Base-by-base conservation (phyloP, 2,329 filamentous ascomycete genomes). In the Helicocarpus griseus region DNA sequence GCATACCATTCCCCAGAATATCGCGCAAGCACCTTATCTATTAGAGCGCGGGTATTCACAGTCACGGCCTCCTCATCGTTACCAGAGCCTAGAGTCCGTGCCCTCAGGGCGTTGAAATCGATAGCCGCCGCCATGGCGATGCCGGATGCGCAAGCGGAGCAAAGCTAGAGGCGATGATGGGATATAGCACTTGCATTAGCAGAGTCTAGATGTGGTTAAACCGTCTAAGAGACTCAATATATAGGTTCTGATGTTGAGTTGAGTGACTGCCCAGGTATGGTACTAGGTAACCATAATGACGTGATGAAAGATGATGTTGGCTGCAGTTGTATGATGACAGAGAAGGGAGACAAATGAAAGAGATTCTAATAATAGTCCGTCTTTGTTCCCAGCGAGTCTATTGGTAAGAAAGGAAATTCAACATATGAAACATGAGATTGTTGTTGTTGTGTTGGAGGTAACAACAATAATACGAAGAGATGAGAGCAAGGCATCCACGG, bases 21-120 rank as follows among this genome's bases (percentile, higher is more conserved):
- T 64, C 93, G 80, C 8, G 93, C 93, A 47, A 98, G 79, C 9
- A 98, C 91, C 70, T 98, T 98, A 73, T 97, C 94, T 65, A 98
- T 98, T 61, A 98, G 72, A 40, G 93, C 93, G 63, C 94, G 80
- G 46, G 93, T 98, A 65, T 98, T 95, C 63, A 98, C 93, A 0
- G 93, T 98, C 52, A 98, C 93, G 39, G 93, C 93, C 70, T 97
- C 93, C 69, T 97, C 93, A 61, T 95, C 89, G 55, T 89, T 86
- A 58, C 87, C 87, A 52, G 88, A 85, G 52, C 80, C 82, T 73
- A 98, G 80, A 24, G 93, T 93, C 62, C 89, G 86, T 60, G 91
- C 89, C 64, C 89, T 86, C 58, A 98, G 77, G 63, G 85, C 77
- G 63, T 77, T 77, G 61, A 78, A 81, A 60, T 82, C 78, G 53